Evolutionary conservation across 306 rosid species (phyloP).

Genomic region (Cicer bijugum): DNA sequence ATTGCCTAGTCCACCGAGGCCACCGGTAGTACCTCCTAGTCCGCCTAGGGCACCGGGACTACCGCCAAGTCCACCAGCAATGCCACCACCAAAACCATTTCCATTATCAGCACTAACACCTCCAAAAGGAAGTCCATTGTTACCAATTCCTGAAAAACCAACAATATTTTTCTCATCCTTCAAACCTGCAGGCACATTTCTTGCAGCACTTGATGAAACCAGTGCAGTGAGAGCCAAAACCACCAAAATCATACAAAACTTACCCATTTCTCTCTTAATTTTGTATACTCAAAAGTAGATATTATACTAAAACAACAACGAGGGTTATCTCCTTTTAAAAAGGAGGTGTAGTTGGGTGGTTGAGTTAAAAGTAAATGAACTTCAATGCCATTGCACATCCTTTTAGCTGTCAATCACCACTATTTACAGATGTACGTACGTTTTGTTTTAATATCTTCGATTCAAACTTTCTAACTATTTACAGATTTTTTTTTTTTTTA

Average conservation of each 20-base stretch:
- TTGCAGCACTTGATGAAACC: conserved; percentile 50
- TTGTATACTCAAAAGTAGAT: conserved; percentile 2
- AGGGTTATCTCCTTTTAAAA: conserved; percentile 43
- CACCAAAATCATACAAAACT: conserved; percentile 45
- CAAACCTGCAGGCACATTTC: conserved; percentile 58
- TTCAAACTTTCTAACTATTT: neutral
- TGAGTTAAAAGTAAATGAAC: conserved; percentile 60
- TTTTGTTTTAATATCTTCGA: neutral
- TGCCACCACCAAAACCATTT: conserved; percentile 37
- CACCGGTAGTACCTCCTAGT: neutral
- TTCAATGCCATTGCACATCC: conserved; percentile 51
- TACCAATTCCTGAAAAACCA: conserved; percentile 65
- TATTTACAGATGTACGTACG: neutral
- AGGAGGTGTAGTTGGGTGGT: conserved; percentile 47
- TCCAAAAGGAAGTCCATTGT: conserved; percentile 63
- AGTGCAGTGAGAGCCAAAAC: conserved; percentile 49
- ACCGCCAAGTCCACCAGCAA: conserved; percentile 45
- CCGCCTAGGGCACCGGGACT: conserved; percentile 30
- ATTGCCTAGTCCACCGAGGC: conserved; percentile 41
- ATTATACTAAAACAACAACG: neutral
- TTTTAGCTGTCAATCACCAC: conserved; percentile 24
- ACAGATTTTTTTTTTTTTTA: too few species aligned
- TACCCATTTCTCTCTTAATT: conserved; percentile 46
- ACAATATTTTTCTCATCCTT: conserved; percentile 78
- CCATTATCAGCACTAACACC: conserved; percentile 60